phyloP scores from a whole-genome alignment of 1,284 basidiomycete species.

The Cryptococcus hybrid region DNA sequence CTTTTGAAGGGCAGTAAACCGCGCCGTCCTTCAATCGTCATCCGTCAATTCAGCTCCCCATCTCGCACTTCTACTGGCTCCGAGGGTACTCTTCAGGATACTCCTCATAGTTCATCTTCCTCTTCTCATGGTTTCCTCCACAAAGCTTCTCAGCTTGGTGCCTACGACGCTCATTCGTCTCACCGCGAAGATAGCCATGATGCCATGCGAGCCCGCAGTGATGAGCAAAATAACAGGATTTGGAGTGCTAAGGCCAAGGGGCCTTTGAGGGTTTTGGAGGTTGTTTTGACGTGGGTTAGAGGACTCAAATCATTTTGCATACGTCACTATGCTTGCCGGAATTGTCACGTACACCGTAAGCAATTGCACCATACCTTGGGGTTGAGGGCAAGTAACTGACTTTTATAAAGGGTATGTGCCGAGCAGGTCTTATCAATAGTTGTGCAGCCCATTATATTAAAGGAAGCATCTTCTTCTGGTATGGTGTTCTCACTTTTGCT shows the following conservation, averaged over 20 bases:
- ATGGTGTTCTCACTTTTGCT: slow-evolving; percentile 82
- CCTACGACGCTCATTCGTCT: slow-evolving; percentile 23
- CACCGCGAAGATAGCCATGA: slow-evolving; percentile 8
- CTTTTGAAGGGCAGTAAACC: slow-evolving; percentile 9
- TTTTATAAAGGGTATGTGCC: slow-evolving; percentile 31
- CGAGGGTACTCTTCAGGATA: slow-evolving; percentile 64
- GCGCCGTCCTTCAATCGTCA: slow-evolving; percentile 9
- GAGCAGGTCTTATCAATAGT: slow-evolving; percentile 64
- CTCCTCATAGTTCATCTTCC: slow-evolving; percentile 28
- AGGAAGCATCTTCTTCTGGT: slow-evolving; percentile 87
- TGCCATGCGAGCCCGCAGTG: neutral
- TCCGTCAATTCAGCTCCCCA: slow-evolving; percentile 45
- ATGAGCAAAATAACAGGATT: slow-evolving; percentile 3
- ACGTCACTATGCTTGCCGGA: slow-evolving; percentile 35
- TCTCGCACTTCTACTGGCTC: slow-evolving; percentile 55
- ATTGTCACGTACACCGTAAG: slow-evolving; percentile 36
- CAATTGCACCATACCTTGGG: neutral
- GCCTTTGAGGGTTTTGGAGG: slow-evolving; percentile 17
- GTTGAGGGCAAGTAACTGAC: neutral
- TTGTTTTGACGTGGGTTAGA: slow-evolving; percentile 35
- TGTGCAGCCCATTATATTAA: slow-evolving; percentile 95
- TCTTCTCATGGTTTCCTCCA: slow-evolving; percentile 1
- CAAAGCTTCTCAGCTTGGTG: slow-evolving; percentile 14
- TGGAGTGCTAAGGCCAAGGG: slow-evolving; percentile 9
- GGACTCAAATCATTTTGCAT: slow-evolving; percentile 40